A percentile compares a stretch with the other conserved stretches of the same genome.
phyloP scores from a whole-genome alignment of 225 moss, liverwort and hornwort species.

The Marchantia polymorpha region DNA sequence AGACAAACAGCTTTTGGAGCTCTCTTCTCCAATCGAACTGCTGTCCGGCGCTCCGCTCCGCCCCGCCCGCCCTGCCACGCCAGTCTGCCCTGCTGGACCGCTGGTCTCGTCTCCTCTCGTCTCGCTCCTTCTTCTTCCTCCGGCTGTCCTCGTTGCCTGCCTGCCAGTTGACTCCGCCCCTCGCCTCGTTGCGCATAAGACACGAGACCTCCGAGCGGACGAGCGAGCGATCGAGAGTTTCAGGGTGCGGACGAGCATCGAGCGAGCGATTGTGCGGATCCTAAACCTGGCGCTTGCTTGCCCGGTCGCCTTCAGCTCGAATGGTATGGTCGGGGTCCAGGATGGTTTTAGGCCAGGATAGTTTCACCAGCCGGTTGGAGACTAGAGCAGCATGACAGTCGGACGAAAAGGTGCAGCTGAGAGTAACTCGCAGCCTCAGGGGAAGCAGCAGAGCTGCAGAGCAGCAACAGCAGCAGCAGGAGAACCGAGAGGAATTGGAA shows the following conservation, averaged over 20 bases:
- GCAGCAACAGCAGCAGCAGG: not conserved
- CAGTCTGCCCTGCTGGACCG: not conserved
- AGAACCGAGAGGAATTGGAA: not conserved
- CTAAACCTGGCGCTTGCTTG: not conserved
- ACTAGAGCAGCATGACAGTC: not conserved
- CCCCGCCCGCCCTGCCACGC: not conserved
- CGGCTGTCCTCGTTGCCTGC: not conserved
- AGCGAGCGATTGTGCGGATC: too few species aligned
- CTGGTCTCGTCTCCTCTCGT: not conserved
- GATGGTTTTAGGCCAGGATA: not conserved
- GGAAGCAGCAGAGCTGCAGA: too few species aligned
- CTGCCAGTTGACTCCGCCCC: constrained; percentile 11
- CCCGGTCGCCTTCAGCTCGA: not conserved
- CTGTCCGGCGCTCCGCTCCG: not conserved
- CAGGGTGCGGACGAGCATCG: not conserved
- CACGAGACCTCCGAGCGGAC: not conserved
- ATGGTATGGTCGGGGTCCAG: not conserved
- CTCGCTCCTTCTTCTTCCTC: too few species aligned
- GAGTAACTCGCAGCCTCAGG: too few species aligned
- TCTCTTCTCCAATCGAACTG: constrained; percentile 13
- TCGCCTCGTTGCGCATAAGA: not conserved
- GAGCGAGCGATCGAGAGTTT: not conserved
- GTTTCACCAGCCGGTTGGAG: not conserved
- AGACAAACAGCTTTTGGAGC: constrained; percentile 10
- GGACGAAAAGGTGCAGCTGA: not conserved